Base-by-base conservation (phyloP, 2,329 filamentous ascomycete species). In the Trichoderma polysporum region DNA sequence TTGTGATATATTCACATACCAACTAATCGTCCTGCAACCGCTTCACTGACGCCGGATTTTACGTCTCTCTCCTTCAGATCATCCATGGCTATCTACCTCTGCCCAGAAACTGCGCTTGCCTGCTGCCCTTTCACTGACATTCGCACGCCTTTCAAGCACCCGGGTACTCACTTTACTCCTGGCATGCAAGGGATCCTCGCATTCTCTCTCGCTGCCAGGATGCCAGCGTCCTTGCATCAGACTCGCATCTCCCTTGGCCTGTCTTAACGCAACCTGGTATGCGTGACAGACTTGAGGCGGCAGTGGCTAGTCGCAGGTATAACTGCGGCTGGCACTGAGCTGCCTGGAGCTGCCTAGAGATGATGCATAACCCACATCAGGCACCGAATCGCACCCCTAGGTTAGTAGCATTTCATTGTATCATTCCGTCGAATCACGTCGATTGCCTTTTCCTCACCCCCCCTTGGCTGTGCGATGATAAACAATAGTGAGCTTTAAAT, bases 391-490 rank as follows among this genome's bases (percentile, higher is more conserved):
- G 19, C 7, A n/a, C 31, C 31, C 33, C 22, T 27, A 37, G 62
- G 62, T 65, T 22, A 65, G 62, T 53, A 39, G 13, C 47, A 39
- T 58, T 31, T 45, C 22, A 8, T 53, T 29, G 22, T 19, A 31
- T 39, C 25, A 35, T 47, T 57, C 41, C 50, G 33, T 37, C 31
- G 31, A 61, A 35, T 8, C 39, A 31, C 31, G 25, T 61, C 45
- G 22, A 47, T 53, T 35, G n/a, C 35, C 6, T 27, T 19, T n/a
- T 19, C 7, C 19, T 17, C 1, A 29, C 13, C 19, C n/a, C 29
- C 35, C 49, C 37, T n/a, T 31, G 37, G 59, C 68, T 64, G 63
- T 49, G 71, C 80, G 81, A 82, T 81, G 81, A 82, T 77, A 80
- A 69, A 62, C 52, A 61, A 29, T 31, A 53, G 41, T 66, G 77